Percentiles rank a stretch among this genome's conserved stretches.
phyloP scores from a whole-genome alignment of 257 asterid species.

The Petrea volubilis region DNA sequence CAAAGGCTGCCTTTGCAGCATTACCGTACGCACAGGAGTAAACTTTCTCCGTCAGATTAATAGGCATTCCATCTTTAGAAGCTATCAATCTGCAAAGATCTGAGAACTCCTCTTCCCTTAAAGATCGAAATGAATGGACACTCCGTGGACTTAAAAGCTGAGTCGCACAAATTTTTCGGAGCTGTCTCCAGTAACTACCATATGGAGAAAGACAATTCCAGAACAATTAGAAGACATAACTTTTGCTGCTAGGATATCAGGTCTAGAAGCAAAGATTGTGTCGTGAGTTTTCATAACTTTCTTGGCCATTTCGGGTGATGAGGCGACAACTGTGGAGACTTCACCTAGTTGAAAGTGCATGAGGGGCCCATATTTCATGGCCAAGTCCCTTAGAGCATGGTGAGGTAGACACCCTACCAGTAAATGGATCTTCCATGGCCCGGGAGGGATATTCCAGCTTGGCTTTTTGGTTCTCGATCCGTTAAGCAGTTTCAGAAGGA shows the following conservation, averaged over 20 bases:
- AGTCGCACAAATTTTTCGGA: conserved; percentile 23
- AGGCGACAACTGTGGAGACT: conserved; percentile 27
- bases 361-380: conserved; percentile 32
- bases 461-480: neutral
- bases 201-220: conserved; percentile 25
- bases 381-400: conserved; percentile 18
- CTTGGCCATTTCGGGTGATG: conserved; percentile 28
- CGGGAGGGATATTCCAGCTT: conserved; percentile 23
- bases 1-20: conserved; percentile 36
- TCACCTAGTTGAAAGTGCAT: conserved; percentile 36
- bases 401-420: conserved; percentile 14
- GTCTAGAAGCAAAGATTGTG: conserved; percentile 23
- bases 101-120: conserved; percentile 24
- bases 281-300: conserved; percentile 34
- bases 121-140: conserved; percentile 22
- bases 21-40: neutral
- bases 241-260: conserved; percentile 19
- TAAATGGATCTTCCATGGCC: conserved; percentile 33
- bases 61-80: conserved; percentile 4
- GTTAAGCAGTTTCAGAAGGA: conserved; percentile 11
- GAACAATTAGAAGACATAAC: conserved; percentile 5
- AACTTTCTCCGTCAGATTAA: conserved; percentile 29
- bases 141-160: conserved; percentile 25
- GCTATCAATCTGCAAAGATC: conserved; percentile 21
- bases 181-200: conserved; percentile 37